Percentiles rank a stretch among this genome's conserved stretches.
Conservation (phyloP, 1,139 yeast genomes). For the Blastobotrys apis region DNA sequence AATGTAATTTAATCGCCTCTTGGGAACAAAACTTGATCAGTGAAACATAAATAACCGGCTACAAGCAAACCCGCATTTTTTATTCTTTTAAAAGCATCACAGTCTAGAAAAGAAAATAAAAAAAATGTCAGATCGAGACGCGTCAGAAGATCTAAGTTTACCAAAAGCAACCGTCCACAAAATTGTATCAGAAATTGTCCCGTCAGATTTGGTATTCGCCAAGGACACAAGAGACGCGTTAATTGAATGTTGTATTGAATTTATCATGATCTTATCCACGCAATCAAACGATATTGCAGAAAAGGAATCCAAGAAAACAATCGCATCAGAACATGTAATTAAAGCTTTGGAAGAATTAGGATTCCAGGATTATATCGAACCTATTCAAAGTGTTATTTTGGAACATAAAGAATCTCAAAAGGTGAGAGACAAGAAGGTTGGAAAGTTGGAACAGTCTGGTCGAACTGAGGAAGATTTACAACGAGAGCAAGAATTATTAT, state of each 20-base stretch:
- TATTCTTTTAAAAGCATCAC: background rate
- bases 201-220: constrained; percentile 78
- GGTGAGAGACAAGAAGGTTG: constrained; percentile 80
- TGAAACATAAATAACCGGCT: background rate
- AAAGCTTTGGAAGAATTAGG: constrained; percentile 88
- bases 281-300: constrained; percentile 97
- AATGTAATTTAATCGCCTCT: too few species aligned
- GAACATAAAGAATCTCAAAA: constrained; percentile 85
- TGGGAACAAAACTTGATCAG: background rate
- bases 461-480: constrained; percentile 86
- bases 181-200: constrained; percentile 83
- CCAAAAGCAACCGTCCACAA: constrained; percentile 84
- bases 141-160: constrained; percentile 39
- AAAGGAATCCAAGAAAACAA: constrained; percentile 91
- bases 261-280: constrained; percentile 88
- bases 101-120: background rate
- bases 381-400: constrained; percentile 71
- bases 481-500: constrained; percentile 87
- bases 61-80: background rate
- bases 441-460: constrained; percentile 91
- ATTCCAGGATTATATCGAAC: constrained; percentile 76
- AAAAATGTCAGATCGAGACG: constrained; percentile 32
- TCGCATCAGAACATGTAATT: constrained; percentile 93
- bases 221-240: constrained; percentile 94
- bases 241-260: constrained; percentile 93